Evolutionary conservation across 495 filamentous ascomycete species (phyloP).

Genomic region (Aspergillus saccharolyticus): DNA sequence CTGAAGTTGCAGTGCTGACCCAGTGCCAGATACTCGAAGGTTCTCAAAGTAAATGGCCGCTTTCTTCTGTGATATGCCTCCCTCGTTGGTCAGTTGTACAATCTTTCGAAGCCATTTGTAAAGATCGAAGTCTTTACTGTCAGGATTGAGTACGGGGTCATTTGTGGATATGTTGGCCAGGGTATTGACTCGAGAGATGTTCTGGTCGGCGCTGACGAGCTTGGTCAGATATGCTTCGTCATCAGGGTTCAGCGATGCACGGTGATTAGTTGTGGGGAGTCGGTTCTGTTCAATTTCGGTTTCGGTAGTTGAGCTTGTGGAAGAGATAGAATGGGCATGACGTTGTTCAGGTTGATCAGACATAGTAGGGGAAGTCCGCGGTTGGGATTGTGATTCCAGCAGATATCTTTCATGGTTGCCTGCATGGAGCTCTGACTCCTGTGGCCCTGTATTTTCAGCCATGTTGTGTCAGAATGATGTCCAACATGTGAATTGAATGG

Average conservation of each 20-base stretch:
- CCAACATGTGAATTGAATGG: neutral
- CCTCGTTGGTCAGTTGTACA: neutral
- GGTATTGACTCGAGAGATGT: neutral
- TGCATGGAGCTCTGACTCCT: neutral
- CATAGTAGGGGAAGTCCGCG: neutral
- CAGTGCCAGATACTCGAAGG: constrained; percentile 2
- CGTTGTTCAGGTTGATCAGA: neutral
- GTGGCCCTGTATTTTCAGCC: neutral
- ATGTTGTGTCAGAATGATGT: neutral
- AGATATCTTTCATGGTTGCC: neutral
- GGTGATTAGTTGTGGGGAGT: neutral
- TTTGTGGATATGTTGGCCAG: neutral
- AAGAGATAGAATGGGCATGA: neutral
- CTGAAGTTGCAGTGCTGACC: neutral
- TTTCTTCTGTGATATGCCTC: neutral
- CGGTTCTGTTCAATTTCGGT: neutral
- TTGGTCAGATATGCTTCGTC: neutral
- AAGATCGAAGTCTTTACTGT: constrained; percentile 1
- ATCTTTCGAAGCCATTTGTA: constrained; percentile 6
- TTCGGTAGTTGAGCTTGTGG: neutral
- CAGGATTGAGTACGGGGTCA: neutral
- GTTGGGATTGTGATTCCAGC: neutral
- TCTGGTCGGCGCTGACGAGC: neutral
- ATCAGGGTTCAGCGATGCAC: neutral
- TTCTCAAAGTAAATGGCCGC: constrained; percentile 1